Evolutionary conservation across 805 yeast genomes (phyloP), one percentile per base, ranked within the genome.

Genomic region (Hanseniaspora guilliermondii): DNA sequence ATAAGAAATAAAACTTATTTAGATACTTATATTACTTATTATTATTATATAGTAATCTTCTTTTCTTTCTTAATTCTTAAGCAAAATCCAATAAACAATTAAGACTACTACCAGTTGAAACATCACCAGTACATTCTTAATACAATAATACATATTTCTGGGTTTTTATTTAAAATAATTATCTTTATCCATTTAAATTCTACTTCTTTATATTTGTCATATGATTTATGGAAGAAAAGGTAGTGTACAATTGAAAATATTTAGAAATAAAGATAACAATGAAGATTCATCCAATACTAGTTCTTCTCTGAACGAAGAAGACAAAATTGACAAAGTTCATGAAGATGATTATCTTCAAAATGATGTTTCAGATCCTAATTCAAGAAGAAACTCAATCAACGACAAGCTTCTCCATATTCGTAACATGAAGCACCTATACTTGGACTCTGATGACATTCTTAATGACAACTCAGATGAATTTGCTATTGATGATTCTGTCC

Each of bases 231-330:
- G 71, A 11, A 62, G 70, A 57, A 65, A 65, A 45, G 70, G 69
- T 2, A 66, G 68, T 47, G 64, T 67, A 0, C 65, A 62, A 57
- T 47, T 67, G 30, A 59, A 70, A 38, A 64, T 67, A 36, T 68
- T 68, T 53, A 36, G 48, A 22, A 46, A 35, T 35, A 62, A 64
- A 55, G 69, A 67, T 53, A 65, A 65, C 39, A 65, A 61, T 21
- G 35, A 46, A 9, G 53, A 54, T 2, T 22, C 27, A 14, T 33
- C 40, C 30, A 46, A 46, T 37, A 24, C 33, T 6, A n/a, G 33
- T 36, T 37, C 53, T 3, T 24, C 41, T 6, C 25, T 35, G 25
- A 22, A 44, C 21, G 44, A 44, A 25, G 27, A 49, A 9, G 30
- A 22, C 33, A 39, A 35, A 9, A 24, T 22, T 21, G 32, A 35